Percentiles rank a stretch among this genome's conserved stretches.
Evolutionary conservation across 345 rosid species (phyloP).

Genomic region (Brassica incana): DNA sequence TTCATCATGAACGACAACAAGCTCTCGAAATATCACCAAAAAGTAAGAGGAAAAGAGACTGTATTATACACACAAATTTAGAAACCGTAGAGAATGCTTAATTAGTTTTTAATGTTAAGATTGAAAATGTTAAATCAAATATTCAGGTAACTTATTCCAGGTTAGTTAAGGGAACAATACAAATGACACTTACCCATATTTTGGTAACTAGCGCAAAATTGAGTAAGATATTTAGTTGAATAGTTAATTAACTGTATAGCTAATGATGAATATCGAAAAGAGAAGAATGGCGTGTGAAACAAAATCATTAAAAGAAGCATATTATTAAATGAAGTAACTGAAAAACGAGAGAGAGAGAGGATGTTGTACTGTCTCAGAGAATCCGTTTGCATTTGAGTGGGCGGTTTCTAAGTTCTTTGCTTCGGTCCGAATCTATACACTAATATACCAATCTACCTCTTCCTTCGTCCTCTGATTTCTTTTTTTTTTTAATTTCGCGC

Average conservation of each 20-base stretch:
- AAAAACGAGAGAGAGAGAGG: too few relatives aligned
- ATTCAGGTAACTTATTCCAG: neutral
- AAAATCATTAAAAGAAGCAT: slow-evolving; percentile 12
- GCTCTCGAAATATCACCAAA: neutral
- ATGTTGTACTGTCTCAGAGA: neutral
- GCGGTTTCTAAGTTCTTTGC: slow-evolving; percentile 18
- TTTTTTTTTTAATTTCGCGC: slow-evolving; percentile 18
- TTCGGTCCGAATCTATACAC: slow-evolving; percentile 17
- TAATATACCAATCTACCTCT: neutral
- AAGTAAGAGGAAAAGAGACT: neutral
- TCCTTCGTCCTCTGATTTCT: neutral
- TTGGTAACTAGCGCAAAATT: too few relatives aligned
- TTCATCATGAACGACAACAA: slow-evolving; percentile 2
- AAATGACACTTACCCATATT: too few relatives aligned
- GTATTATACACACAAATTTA: neutral
- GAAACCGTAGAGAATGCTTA: neutral
- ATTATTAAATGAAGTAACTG: neutral
- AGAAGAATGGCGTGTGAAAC: neutral
- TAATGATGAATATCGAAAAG: neutral
- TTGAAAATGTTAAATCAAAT: neutral
- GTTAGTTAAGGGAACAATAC: neutral
- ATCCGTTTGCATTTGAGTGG: slow-evolving; percentile 25
- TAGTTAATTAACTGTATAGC: neutral
- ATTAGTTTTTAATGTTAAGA: neutral
- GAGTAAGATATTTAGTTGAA: neutral